These are phyloP conservation scores for Plasmodium gaboni DNA, from an alignment of 169 alveolate species.

Conservation along the genomic window DNA sequence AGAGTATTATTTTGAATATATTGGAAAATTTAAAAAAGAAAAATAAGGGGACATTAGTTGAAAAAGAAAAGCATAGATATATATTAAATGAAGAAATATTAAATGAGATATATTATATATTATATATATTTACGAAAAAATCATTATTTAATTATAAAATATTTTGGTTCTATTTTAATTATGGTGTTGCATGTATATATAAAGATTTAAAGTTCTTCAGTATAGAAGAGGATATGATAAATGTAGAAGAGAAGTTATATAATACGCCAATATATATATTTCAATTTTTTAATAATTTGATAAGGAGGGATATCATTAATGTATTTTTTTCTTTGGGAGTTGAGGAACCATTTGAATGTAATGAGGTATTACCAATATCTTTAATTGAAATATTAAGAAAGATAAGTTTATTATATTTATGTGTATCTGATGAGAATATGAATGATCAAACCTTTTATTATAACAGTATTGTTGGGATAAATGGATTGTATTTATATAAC, in stretches of 20 bases:
- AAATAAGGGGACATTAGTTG: not conserved
- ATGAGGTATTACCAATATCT: slow-evolving; percentile 11
- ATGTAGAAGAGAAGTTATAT: slow-evolving; percentile 25
- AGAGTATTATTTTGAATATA: not conserved
- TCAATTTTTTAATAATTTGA: slow-evolving; percentile 61
- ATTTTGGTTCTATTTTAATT: slow-evolving; percentile 62
- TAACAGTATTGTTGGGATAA: slow-evolving; percentile 32
- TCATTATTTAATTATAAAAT: slow-evolving; percentile 66
- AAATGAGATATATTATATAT: slow-evolving; percentile 45
- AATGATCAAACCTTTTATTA: slow-evolving; percentile 55
- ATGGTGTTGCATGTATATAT: slow-evolving; percentile 16
- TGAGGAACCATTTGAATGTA: slow-evolving; percentile 14
- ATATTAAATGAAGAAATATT: slow-evolving; percentile 29
- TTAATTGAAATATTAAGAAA: slow-evolving; percentile 56
- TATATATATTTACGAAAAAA: slow-evolving; percentile 66
- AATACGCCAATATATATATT: slow-evolving; percentile 37
- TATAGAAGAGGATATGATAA: slow-evolving; percentile 7
- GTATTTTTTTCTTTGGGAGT: slow-evolving; percentile 41
- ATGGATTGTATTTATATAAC: slow-evolving; percentile 57
- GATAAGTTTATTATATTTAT: slow-evolving; percentile 31
- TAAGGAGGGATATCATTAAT: slow-evolving; percentile 44
- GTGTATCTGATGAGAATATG: slow-evolving; percentile 29
- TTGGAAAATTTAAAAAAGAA: too few relatives aligned
- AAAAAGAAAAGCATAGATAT: slow-evolving; percentile 25
- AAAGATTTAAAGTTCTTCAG: slow-evolving; percentile 28